Evolutionary conservation across 2,329 filamentous ascomycete genomes (phyloP).

Genomic region (Thermochaetoides dissita): DNA sequence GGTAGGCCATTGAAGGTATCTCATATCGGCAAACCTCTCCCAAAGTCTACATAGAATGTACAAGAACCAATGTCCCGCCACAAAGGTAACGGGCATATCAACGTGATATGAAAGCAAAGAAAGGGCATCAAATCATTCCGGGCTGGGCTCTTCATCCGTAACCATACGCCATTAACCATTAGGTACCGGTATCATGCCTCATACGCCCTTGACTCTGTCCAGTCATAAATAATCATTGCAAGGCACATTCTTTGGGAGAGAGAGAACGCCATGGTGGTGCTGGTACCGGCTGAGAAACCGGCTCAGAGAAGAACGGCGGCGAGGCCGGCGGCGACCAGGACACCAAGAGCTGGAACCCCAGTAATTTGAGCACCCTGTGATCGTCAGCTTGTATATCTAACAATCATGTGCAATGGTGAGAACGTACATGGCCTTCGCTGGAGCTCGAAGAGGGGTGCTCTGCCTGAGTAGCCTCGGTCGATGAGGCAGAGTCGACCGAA

Average conservation of each 20-base stretch:
- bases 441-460: constrained; percentile 8
- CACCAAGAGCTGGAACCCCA: constrained; percentile 28
- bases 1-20: constrained; percentile 12
- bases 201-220: constrained; percentile 4
- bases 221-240: constrained; percentile 11
- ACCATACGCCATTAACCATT: constrained; percentile 13
- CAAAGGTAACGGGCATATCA: constrained; percentile 6
- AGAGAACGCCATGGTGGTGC: no score
- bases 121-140: constrained; percentile 5
- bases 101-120: constrained; percentile 11
- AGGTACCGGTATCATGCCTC: constrained; percentile 12
- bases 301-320: constrained; percentile 34
- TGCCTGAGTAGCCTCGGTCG: constrained; percentile 9
- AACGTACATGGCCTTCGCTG: constrained; percentile 18
- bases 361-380: constrained; percentile 26
- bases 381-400: no score
- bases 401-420: neutral
- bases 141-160: constrained; percentile 4
- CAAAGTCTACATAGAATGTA: constrained; percentile 12
- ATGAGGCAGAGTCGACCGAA: no score
- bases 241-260: constrained; percentile 3
- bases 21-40: constrained; percentile 8
- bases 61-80: constrained; percentile 10
- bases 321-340: constrained; percentile 35
- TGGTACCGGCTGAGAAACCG: no score